phyloP scores from a whole-genome alignment of 2,329 filamentous ascomycete genomes.

The Cladosporium halotolerans region DNA sequence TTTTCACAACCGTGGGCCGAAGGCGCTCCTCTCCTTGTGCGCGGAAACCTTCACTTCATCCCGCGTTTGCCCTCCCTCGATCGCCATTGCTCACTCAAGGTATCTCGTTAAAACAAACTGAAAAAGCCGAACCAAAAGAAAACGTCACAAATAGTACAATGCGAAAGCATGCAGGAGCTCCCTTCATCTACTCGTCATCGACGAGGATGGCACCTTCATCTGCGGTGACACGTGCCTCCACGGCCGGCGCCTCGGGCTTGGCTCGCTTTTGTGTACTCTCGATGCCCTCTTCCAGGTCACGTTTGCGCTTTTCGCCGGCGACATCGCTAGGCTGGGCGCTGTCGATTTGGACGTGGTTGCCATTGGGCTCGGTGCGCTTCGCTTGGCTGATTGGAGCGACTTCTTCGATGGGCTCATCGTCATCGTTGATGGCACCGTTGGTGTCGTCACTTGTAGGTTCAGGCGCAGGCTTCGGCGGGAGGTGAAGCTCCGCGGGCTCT shows the following conservation, averaged over 20 bases:
- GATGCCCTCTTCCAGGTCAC: slow-evolving; percentile 22
- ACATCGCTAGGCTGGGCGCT: slow-evolving; percentile 19
- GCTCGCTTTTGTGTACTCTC: slow-evolving; percentile 22
- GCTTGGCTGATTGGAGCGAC: background rate
- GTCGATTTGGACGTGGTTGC: slow-evolving; percentile 12
- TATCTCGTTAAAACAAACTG: background rate
- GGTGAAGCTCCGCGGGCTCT: background rate
- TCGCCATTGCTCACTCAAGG: background rate
- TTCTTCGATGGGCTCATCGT: slow-evolving; percentile 1
- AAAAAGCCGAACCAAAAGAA: background rate
- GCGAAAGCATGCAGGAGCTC: background rate
- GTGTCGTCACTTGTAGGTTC: background rate
- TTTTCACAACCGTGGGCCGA: too few species aligned
- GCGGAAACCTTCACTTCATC: background rate
- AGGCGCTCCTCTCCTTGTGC: background rate
- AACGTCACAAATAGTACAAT: background rate
- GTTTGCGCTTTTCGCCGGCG: slow-evolving; percentile 25
- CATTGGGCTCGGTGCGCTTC: background rate
- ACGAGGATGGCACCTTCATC: slow-evolving; percentile 28
- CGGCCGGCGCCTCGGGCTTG: slow-evolving; percentile 14
- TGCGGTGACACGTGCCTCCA: slow-evolving; percentile 19
- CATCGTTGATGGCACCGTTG: slow-evolving; percentile 4
- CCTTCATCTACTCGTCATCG: slow-evolving; percentile 18
- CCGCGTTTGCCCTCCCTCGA: background rate
- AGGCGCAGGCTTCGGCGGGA: background rate